Evolutionary conservation across 352 stramenopile genomes (phyloP).

Genomic region (Pythium sukuiense): DNA sequence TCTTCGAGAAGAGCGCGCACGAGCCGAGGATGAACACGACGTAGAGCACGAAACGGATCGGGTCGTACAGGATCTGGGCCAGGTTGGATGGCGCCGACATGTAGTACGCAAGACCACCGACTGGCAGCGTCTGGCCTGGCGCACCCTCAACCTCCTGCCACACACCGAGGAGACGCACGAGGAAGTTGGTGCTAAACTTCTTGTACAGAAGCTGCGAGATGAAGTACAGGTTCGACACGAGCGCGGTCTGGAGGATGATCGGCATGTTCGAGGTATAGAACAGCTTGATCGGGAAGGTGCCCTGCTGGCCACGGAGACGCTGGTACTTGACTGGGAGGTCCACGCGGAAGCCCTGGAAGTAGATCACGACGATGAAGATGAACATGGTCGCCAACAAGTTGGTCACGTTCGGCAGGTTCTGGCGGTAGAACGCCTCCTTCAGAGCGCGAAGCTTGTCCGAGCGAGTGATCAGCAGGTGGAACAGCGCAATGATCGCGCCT

Average conservation of each 20-base stretch:
- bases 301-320: conserved; percentile 98
- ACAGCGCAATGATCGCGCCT: conserved; percentile 98
- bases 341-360: conserved; percentile 98
- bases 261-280: conserved; percentile 99
- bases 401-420: conserved; percentile 99
- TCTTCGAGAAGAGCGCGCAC: conserved; percentile 99
- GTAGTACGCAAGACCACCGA: conserved; percentile 97
- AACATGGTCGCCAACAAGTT: conserved; percentile 99
- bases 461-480: conserved; percentile 98
- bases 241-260: conserved; percentile 98
- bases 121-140: conserved; percentile 93
- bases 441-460: conserved; percentile 98
- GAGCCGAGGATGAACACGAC: conserved; percentile 98
- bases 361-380: conserved; percentile 99
- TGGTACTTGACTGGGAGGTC: conserved; percentile 97
- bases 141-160: conserved; percentile 97
- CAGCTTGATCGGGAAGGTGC: conserved; percentile 99
- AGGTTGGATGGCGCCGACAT: conserved; percentile 96
- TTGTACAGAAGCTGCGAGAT: conserved; percentile 99
- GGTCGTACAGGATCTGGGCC: conserved; percentile 97
- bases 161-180: conserved; percentile 97
- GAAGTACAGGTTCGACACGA: conserved; percentile 99
- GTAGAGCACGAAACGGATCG: conserved; percentile 99
- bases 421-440: conserved; percentile 98
- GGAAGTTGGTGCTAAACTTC: conserved; percentile 97